These are phyloP conservation scores for Lichtheimia hyalospora DNA, from an alignment of 371 early-diverging fungal genomes.

Conservation along the genomic window DNA sequence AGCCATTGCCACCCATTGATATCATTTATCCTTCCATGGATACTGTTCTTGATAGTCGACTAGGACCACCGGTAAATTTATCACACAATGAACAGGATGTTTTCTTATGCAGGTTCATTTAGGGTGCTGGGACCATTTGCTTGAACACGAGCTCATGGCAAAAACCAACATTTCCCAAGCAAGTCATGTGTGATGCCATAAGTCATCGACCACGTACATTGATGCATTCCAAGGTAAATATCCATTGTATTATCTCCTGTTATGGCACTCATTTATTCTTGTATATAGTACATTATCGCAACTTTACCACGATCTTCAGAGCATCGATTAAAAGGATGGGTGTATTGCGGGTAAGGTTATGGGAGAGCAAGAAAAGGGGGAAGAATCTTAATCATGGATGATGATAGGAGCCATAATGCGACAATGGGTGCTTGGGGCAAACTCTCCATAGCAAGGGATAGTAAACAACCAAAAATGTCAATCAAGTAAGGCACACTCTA, in stretches of 20 bases:
- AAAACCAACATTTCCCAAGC: constrained; percentile 38
- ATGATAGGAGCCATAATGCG: constrained; percentile 45
- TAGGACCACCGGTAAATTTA: constrained; percentile 31
- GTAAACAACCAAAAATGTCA: constrained; percentile 31
- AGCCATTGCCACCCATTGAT: constrained; percentile 31
- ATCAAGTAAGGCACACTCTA: constrained; percentile 29
- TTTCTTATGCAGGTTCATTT: too few species aligned
- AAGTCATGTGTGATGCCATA: constrained; percentile 45
- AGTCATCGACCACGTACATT: constrained; percentile 41
- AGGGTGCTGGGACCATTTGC: constrained; percentile 50
- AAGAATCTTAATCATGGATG: not conserved
- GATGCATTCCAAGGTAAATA: constrained; percentile 49
- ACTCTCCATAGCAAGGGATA: constrained; percentile 19
- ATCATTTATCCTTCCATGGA: constrained; percentile 32
- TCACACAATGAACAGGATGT: too few species aligned
- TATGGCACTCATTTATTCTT: not conserved
- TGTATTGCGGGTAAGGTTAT: constrained; percentile 38
- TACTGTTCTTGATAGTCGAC: constrained; percentile 29
- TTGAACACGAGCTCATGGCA: constrained; percentile 31
- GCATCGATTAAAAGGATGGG: constrained; percentile 31
- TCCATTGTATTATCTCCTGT: too few species aligned
- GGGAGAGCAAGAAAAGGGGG: not conserved
- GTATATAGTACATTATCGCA: constrained; percentile 40
- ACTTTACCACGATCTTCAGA: constrained; percentile 16
- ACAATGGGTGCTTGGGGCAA: constrained; percentile 48